These are phyloP conservation scores for Fusarium decemcellulare DNA, from an alignment of 2,329 filamentous ascomycete species.

Conservation along the genomic window DNA sequence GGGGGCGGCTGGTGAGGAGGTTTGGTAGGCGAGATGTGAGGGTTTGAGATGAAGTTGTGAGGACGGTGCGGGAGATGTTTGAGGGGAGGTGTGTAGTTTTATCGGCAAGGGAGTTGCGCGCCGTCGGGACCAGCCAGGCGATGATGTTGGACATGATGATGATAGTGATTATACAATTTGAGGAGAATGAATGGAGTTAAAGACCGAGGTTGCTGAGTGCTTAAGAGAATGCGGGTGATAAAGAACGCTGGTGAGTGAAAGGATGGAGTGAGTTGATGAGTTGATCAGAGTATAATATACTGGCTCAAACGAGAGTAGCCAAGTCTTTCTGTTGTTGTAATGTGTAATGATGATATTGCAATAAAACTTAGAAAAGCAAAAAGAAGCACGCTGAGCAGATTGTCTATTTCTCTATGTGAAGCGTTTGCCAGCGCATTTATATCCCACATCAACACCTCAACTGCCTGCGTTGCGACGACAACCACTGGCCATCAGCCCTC, in stretches of 20 bases:
- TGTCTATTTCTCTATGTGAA: constrained; percentile 14
- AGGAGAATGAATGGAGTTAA: constrained; percentile 4
- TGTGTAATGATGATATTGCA: background rate
- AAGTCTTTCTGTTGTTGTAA: background rate
- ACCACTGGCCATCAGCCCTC: constrained; percentile 35
- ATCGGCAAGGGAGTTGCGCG: constrained; percentile 51
- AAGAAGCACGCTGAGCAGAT: constrained; percentile 36
- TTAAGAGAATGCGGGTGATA: constrained; percentile 19
- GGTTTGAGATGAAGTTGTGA: constrained; percentile 41
- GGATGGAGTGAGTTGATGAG: constrained; percentile 24
- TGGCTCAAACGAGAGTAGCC: constrained; percentile 46
- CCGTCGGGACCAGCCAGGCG: constrained; percentile 58
- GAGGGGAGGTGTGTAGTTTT: constrained; percentile 50
- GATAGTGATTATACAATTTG: background rate
- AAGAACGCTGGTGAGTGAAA: constrained; percentile 8
- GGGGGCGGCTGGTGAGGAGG: constrained; percentile 44
- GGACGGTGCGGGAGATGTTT: constrained; percentile 49
- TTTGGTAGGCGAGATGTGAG: constrained; percentile 50
- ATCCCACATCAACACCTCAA: constrained; percentile 30
- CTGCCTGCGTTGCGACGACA: constrained; percentile 34
- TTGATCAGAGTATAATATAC: constrained; percentile 13
- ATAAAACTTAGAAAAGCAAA: constrained; percentile 1
- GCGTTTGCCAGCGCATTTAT: constrained; percentile 23
- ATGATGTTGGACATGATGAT: constrained; percentile 50
- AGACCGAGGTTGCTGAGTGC: constrained; percentile 4